Evolutionary conservation across 805 yeast genomes (phyloP).

Genomic region (Candida sphagnicola): DNA sequence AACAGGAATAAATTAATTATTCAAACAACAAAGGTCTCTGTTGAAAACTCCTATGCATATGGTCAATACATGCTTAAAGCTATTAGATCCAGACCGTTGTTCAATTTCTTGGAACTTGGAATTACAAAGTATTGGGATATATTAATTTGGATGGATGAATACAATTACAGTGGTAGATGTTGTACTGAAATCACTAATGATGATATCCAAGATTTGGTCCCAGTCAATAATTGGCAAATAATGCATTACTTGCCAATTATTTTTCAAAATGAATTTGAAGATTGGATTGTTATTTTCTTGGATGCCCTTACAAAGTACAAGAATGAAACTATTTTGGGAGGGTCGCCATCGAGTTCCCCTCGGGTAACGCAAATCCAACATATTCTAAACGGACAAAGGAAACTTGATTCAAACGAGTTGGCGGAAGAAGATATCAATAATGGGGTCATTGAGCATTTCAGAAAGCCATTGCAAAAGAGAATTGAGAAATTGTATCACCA

Average conservation of each 20-base stretch:
- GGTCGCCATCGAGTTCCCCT: slow-evolving; percentile 44
- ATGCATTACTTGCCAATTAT: slow-evolving; percentile 68
- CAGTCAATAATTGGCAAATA: slow-evolving; percentile 74
- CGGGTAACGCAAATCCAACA: slow-evolving; percentile 68
- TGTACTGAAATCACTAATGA: slow-evolving; percentile 43
- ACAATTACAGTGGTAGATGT: slow-evolving; percentile 75
- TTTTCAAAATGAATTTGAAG: slow-evolving; percentile 78
- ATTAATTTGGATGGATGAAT: slow-evolving; percentile 92
- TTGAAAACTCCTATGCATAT: slow-evolving; percentile 86
- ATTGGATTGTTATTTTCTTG: slow-evolving; percentile 76
- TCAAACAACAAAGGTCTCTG: slow-evolving; percentile 69
- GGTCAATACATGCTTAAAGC: slow-evolving; percentile 80
- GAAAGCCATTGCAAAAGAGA: slow-evolving; percentile 63
- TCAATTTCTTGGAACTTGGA: slow-evolving; percentile 72
- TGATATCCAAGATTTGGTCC: slow-evolving; percentile 42
- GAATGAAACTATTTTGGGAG: slow-evolving; percentile 33
- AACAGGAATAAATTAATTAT: slow-evolving; percentile 70
- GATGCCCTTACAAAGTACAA: slow-evolving; percentile 64
- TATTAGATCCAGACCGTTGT: slow-evolving; percentile 74
- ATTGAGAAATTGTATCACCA: slow-evolving; percentile 59
- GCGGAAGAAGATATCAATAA: slow-evolving; percentile 29
- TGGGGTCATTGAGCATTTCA: slow-evolving; percentile 53
- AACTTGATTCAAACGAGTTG: slow-evolving; percentile 27
- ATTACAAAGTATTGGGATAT: slow-evolving; percentile 86
- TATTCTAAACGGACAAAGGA: slow-evolving; percentile 41